A percentile compares a stretch with the other conserved stretches of the same genome.
Evolutionary conservation across 345 rosid genomes (phyloP).

Genomic region (Orychophragmus violaceus): DNA sequence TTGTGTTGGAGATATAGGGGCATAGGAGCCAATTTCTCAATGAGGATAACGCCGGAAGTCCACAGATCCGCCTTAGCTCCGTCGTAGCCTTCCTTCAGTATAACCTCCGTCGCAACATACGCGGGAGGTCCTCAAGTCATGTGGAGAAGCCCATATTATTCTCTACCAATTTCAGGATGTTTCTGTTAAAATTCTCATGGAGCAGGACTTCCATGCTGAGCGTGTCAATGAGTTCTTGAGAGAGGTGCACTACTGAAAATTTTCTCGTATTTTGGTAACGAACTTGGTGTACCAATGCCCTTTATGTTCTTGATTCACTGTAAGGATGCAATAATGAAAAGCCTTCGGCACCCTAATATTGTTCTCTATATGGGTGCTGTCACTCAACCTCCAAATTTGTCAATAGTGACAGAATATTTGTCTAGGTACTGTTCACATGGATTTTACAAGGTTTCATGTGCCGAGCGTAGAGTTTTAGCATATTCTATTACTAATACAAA

Average conservation of each 20-base stretch:
- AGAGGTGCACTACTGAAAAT: conserved; percentile 50
- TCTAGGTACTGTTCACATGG: conserved; percentile 53
- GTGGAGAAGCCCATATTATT: too few relatives aligned
- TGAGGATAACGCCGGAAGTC: too few relatives aligned
- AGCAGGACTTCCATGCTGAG: conserved; percentile 89
- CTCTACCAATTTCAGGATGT: conserved; percentile 62
- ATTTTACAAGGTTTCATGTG: background rate
- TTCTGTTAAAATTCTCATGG: conserved; percentile 99
- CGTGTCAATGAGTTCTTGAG: conserved; percentile 84
- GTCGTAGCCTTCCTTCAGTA: too few relatives aligned
- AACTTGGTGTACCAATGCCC: background rate
- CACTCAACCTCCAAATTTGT: conserved; percentile 91
- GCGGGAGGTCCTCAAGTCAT: too few relatives aligned
- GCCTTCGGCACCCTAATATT: conserved; percentile 95
- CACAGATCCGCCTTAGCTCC: too few relatives aligned
- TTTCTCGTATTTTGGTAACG: background rate
- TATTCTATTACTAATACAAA: conserved; percentile 11
- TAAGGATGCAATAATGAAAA: conserved; percentile 96
- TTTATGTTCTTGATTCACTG: conserved; percentile 24
- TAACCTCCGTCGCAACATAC: too few relatives aligned
- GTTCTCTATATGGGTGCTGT: conserved; percentile 99
- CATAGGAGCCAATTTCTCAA: too few relatives aligned
- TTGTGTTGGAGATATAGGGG: too few relatives aligned
- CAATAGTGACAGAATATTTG: conserved; percentile 95
- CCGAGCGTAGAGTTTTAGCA: background rate